phyloP scores from a whole-genome alignment of 345 rosid species.

The Streptanthus diversifolius region DNA sequence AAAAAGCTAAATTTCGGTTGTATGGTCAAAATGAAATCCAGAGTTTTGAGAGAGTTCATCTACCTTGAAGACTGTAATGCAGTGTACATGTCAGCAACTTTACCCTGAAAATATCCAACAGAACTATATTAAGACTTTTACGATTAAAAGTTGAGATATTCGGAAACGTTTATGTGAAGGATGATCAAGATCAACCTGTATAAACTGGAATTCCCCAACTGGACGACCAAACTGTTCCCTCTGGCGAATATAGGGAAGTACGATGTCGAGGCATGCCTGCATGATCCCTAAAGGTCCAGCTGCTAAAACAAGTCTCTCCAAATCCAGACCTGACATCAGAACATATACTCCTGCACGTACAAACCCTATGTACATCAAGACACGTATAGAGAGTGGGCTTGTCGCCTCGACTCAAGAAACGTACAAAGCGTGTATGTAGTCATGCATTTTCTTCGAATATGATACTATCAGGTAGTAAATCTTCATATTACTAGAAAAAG shows the following conservation, averaged over 20 bases:
- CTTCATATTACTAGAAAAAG: not conserved
- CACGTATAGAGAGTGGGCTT: not conserved
- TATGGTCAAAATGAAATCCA: not conserved
- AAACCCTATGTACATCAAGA: not conserved
- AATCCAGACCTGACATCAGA: conserved; percentile 94
- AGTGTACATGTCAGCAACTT: conserved; percentile 91
- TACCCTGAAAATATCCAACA: conserved; percentile 53
- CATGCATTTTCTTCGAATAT: not conserved
- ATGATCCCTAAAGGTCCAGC: conserved; percentile 94
- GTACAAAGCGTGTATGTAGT: not conserved
- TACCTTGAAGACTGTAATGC: conserved; percentile 89
- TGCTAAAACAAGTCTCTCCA: conserved; percentile 91
- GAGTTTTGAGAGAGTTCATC: not conserved
- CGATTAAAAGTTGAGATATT: not conserved
- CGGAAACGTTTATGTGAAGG: not conserved
- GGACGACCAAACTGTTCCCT: conserved; percentile 91
- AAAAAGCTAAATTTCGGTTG: not conserved
- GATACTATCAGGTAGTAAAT: not conserved
- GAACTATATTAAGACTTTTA: not conserved
- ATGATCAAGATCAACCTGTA: conserved; percentile 56
- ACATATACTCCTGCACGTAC: conserved; percentile 73
- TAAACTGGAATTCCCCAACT: conserved; percentile 85
- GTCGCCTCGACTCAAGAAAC: not conserved
- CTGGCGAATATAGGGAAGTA: conserved; percentile 82
- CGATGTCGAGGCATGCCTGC: conserved; percentile 93